phyloP scores from a whole-genome alignment of 2,329 filamentous ascomycete species.

The Ascosphaera pollenicola region DNA sequence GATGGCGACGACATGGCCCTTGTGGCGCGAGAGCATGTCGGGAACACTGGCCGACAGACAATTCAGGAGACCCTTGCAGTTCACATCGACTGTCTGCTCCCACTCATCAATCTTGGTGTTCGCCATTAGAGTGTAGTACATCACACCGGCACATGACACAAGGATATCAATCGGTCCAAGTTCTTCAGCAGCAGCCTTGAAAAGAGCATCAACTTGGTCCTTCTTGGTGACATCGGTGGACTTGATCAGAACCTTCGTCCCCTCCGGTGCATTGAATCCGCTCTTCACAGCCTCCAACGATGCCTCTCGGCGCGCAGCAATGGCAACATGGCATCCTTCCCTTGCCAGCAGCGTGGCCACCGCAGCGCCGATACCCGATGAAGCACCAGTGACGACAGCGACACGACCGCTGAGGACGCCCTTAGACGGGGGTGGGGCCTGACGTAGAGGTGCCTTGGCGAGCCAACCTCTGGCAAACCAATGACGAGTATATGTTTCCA shows the following conservation, averaged over 20 bases:
- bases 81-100: conserved; percentile 65
- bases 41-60: conserved; percentile 48
- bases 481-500: conserved; percentile 58
- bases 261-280: conserved; percentile 32
- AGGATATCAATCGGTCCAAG: conserved; percentile 58
- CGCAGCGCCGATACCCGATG: conserved; percentile 58
- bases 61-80: conserved; percentile 65
- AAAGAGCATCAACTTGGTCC: conserved; percentile 42
- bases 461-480: conserved; percentile 67
- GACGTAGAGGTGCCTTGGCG: conserved; percentile 34
- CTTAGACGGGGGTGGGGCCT: conserved; percentile 21
- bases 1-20: conserved; percentile 57
- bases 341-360: conserved; percentile 45
- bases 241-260: conserved; percentile 40
- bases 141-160: conserved; percentile 61
- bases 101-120: conserved; percentile 53
- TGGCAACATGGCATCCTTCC: conserved; percentile 49
- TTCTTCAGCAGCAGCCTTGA: conserved; percentile 33
- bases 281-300: conserved; percentile 45
- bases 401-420: conserved; percentile 44
- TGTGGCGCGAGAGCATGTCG: conserved; percentile 44
- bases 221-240: conserved; percentile 52
- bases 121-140: conserved; percentile 79
- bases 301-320: conserved; percentile 48
- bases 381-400: conserved; percentile 57